Evolutionary conservation across 2,329 filamentous ascomycete species (phyloP), one percentile per base, ranked within the genome.

Genomic region (Cladosporium austrohemisphaericum): DNA sequence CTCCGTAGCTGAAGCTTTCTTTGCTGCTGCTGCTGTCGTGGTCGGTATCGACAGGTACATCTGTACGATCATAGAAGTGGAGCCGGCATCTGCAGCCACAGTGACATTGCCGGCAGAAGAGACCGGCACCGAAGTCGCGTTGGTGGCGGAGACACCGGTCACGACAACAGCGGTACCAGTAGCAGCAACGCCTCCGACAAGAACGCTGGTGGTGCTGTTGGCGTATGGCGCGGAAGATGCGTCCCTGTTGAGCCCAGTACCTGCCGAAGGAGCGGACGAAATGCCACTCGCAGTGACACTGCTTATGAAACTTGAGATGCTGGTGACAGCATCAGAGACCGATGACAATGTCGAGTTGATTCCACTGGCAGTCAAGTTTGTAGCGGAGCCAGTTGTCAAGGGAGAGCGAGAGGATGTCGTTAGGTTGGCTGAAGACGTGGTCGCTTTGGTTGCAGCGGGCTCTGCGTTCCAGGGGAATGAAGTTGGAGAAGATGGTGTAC

Each of bases 71-170:
- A 29, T 29, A 13, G 44, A 47, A 5, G 44, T 47, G 16, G 44
- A 47, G 13, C 33, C 33, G 5, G 22, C 8, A 1, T 25, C 18
- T 13, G 26, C 32, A 7, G 25, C 13, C 69, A 87, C 86, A 65
- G 85, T 86, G 73, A 88, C 94, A 78, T 88, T 90, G 75, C 94
- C 88, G 77, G 94, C 95, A 67, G 95, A 90, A 58, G 89, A 90
- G 71, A 92, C 87, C 55, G 88, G 94, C 64, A 88, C 94, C 60
- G 85, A 87, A 65, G 90, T 84, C 25, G 56, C 44, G 11, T 47
- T 47, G 33, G 33, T 26, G 6, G 44, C 18, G 18, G 33, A 37
- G n/a, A 38, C 5, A 13, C 44, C 44, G 7, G 44, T 47, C 6
- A 22, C 33, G 5, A 37, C 8, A 5, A 38, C 44, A 10, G 33